Conservation (phyloP, 768 basidiomycete species). For the Hygrocybe coccinea region DNA sequence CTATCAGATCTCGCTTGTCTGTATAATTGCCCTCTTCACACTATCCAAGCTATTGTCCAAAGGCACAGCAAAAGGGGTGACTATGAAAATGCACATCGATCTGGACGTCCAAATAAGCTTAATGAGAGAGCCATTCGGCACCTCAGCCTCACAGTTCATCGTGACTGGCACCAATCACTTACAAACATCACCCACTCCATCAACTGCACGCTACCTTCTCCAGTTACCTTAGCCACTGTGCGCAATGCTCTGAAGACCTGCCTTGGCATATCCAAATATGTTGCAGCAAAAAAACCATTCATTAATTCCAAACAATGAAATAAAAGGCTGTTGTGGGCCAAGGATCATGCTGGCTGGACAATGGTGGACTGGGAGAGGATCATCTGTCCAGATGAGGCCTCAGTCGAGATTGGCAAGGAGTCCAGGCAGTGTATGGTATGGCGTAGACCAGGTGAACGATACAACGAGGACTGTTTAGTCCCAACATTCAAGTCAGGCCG, state of each 20-base stretch:
- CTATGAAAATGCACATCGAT: background rate
- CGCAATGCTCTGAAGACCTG: background rate
- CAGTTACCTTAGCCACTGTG: background rate
- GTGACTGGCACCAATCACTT: background rate
- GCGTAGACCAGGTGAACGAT: background rate
- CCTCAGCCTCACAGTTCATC: background rate
- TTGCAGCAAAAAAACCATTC: constrained; percentile 3
- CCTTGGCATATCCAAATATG: background rate
- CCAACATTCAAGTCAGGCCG: constrained; percentile 3
- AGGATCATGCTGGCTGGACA: background rate
- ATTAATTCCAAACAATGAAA: background rate
- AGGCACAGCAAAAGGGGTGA: background rate
- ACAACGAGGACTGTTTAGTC: background rate
- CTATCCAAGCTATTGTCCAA: background rate
- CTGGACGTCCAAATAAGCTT: background rate
- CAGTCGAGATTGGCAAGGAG: constrained; percentile 5
- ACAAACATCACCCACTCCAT: background rate
- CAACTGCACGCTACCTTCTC: background rate
- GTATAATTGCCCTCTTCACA: background rate
- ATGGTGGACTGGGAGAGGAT: constrained; percentile 3
- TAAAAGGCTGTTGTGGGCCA: background rate
- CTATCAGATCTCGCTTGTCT: too few species aligned
- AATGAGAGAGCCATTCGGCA: background rate
- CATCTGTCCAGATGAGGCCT: background rate
- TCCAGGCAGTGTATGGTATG: constrained; percentile 1